Percentiles rank a stretch among this genome's conserved stretches.
Evolutionary conservation across 1,139 yeast species (phyloP).

Genomic region (Yamadazyma sp.): DNA sequence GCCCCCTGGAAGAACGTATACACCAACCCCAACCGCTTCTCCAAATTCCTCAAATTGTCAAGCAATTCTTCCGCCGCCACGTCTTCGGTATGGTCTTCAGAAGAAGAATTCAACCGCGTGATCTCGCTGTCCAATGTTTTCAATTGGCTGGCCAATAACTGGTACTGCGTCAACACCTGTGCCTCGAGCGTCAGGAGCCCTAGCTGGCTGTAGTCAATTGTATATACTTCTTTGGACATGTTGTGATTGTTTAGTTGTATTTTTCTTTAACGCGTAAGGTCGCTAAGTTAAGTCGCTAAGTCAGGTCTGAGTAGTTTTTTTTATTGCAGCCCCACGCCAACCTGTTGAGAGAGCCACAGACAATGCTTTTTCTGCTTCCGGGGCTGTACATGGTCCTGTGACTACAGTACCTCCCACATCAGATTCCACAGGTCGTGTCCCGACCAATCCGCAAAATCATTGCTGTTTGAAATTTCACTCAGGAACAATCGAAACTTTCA

Average conservation of each 20-base stretch:
- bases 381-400: no score
- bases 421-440: no score
- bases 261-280: background rate
- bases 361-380: no score
- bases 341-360: no score
- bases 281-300: background rate
- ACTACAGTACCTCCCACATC: no score
- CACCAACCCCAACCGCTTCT: slow-evolving; percentile 61
- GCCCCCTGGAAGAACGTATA: slow-evolving; percentile 70
- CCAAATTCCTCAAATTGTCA: slow-evolving; percentile 55
- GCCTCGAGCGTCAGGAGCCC: slow-evolving; percentile 38
- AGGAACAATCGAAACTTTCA: background rate
- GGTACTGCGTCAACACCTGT: slow-evolving; percentile 48
- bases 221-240: slow-evolving; percentile 10
- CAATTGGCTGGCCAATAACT: slow-evolving; percentile 43
- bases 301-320: background rate
- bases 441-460: background rate
- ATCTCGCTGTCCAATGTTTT: slow-evolving; percentile 34
- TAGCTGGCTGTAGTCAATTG: slow-evolving; percentile 29
- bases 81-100: slow-evolving; percentile 11
- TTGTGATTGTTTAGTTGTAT: background rate
- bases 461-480: slow-evolving; percentile 1
- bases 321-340: no score
- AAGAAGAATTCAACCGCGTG: slow-evolving; percentile 24
- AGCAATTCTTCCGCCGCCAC: slow-evolving; percentile 30